Base-by-base conservation (phyloP, 306 rosid species). In the Purshia tridentata region DNA sequence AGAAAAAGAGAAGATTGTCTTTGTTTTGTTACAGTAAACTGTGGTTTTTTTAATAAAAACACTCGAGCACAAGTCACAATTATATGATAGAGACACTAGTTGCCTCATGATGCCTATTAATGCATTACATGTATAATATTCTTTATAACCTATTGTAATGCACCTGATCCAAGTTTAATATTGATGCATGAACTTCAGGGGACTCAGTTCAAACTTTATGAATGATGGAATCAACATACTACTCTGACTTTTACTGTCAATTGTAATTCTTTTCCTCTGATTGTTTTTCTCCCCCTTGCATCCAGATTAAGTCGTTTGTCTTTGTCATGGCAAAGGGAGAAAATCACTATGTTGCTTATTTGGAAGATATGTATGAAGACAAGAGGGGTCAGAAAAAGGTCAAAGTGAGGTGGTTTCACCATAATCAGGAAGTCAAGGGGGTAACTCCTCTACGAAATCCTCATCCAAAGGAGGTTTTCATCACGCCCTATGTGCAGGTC, bases 331-430 rank as follows among this genome's bases (percentile, higher is more conserved):
- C 96, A n/a, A 91, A 90, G 73, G 97, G 93, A 76, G 99, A 84
- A 73, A 79, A 87, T 73, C 97, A 86, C 70, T 91, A 91, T 67
- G 71, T 94, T 86, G 97, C 97, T 77, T 94, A 91, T 84, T 60
- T 91, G 71, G 99, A 94, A 77, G 99, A 94, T 78, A 91, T 94
- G 99, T 94, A 91, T 39, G 99, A 94, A 87, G 99, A 94, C 84
- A 91, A 84, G 80, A 89, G 91, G 84, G 91, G 96, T 57, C 97
- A 84, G 70, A 94, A 90, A 79, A 94, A 91, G 87, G 96, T 94
- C 37, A 94, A 90, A 81, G 99, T 91, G 72, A 84, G 97, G 81
- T 94, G 99, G 99, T 94, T 94, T 90, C 99, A 94, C 81, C 95
- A 84, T 71, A 91, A 78, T 75, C 91, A 91, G 84, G 99, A 94